Percentiles rank a stretch among this genome's conserved stretches.
Evolutionary conservation across 768 basidiomycete species (phyloP).

Genomic region (Boletellus ananiceps): DNA sequence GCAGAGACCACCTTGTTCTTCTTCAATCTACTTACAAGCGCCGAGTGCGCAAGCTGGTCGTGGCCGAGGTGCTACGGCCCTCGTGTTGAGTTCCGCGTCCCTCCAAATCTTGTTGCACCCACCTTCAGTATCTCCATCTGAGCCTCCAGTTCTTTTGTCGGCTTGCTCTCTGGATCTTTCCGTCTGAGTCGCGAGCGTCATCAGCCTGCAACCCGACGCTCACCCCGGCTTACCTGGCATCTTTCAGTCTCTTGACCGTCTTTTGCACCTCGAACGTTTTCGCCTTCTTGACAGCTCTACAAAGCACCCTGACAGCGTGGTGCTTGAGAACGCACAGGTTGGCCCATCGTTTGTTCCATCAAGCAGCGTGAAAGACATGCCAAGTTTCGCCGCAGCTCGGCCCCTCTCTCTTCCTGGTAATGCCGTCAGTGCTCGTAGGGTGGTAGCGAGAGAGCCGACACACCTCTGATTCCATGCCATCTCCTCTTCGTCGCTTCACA

Average conservation of each 20-base stretch:
- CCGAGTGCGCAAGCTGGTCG: conserved; percentile 56
- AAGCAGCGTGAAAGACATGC: conserved; percentile 35
- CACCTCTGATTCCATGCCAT: conserved; percentile 33
- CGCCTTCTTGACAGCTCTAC: conserved; percentile 75
- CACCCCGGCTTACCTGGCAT: conserved; percentile 46
- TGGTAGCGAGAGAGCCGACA: not conserved
- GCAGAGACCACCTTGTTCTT: conserved; percentile 62
- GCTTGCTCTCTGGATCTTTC: conserved; percentile 36
- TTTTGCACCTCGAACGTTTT: conserved; percentile 78
- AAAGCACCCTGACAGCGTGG: conserved; percentile 66
- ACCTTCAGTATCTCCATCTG: conserved; percentile 70
- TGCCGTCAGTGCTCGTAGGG: conserved; percentile 1
- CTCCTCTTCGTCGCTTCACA: conserved; percentile 43
- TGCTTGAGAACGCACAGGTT: conserved; percentile 45
- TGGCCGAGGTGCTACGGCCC: conserved; percentile 49
- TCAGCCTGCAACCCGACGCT: conserved; percentile 1
- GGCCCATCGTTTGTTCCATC: conserved; percentile 6
- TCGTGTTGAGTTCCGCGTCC: not conserved
- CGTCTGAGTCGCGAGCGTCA: conserved; percentile 20
- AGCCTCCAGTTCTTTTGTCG: conserved; percentile 48
- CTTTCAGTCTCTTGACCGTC: conserved; percentile 77
- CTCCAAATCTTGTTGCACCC: conserved; percentile 6
- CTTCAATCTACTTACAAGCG: conserved; percentile 66
- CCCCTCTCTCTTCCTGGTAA: conserved; percentile 37
- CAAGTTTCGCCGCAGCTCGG: conserved; percentile 51